Evolutionary conservation across 2,329 filamentous ascomycete species (phyloP), one percentile per base, ranked within the genome.

Genomic region (Pestalotiopsis sp.): DNA sequence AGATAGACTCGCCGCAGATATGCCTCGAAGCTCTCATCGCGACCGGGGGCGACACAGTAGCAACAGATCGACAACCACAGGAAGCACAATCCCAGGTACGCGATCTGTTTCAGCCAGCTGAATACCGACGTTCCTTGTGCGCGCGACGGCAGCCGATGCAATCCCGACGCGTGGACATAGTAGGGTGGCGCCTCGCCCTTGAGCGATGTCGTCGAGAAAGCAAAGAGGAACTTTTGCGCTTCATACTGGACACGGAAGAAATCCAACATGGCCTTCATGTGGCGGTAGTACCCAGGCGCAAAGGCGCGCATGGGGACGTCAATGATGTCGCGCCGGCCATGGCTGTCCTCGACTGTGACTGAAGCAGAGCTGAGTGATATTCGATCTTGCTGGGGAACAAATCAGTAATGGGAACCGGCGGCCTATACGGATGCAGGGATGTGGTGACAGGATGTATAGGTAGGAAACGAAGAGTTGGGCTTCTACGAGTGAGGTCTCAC

Each of bases 231-330:
- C 17, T 80, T 81, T 66, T 87, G 82, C 13, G 82, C 78, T 56
- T 83, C 81, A 69, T 87, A 86, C 5, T 78, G 77, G 13, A 90
- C 79, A 2, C 80, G 82, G 3, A 91, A 77, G 71, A 88, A 80
- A 31, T 85, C 79, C 75, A 90, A 90, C 84, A 91, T 86, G 31
- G 81, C 79, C 70, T 82, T 83, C 63, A 90, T 77, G 70, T 89
- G 87, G 61, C 77, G 75, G 73, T 90, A 90, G 75, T 87, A 90
- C 23, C 81, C 80, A 7, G 75, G 77, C 0, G 78, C 77, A 66
- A 75, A 76, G 3, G 79, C 78, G 31, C 81, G 80, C 77, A 80
- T 80, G 4, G 81, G 81, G 4, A 83, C 67, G 66, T 83, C 80
- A 41, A 83, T 74, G 11, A 80, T 77, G 70, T 82, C 81, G 7